phyloP scores from a whole-genome alignment of 331 rosid species.

The Malus hybrid region DNA sequence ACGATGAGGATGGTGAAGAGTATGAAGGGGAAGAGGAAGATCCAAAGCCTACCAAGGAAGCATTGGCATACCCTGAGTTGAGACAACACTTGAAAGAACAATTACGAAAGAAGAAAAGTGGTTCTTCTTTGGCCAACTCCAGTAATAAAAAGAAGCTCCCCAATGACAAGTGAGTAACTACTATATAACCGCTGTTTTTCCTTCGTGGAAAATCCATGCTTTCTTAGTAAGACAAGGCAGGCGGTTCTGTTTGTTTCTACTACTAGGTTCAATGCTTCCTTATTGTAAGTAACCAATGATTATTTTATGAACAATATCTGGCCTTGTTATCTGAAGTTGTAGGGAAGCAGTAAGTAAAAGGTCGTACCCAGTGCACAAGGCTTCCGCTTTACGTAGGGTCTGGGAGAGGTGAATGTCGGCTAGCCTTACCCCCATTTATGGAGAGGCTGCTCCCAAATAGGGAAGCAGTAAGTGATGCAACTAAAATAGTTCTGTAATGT shows the following conservation, averaged over 20 bases:
- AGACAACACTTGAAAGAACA: constrained; percentile 71
- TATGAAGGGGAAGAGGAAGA: constrained; percentile 33
- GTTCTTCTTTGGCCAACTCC: constrained; percentile 27
- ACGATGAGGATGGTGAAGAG: constrained; percentile 43
- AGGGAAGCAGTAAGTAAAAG: background rate
- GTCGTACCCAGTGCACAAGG: too few species aligned
- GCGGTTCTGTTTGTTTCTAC: background rate
- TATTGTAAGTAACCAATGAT: background rate
- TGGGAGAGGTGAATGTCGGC: too few species aligned
- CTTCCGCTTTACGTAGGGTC: too few species aligned
- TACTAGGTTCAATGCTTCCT: background rate
- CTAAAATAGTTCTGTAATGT: background rate
- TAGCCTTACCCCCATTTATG: too few species aligned
- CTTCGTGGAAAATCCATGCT: background rate
- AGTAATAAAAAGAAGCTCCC: constrained; percentile 45
- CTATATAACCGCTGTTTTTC: background rate
- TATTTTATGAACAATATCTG: background rate
- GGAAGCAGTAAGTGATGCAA: background rate
- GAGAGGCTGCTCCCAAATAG: too few species aligned
- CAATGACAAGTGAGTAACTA: constrained; percentile 59
- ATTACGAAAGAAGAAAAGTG: constrained; percentile 39
- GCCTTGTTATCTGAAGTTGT: background rate
- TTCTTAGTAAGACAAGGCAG: background rate
- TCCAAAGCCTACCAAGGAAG: constrained; percentile 62
- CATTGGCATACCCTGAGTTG: constrained; percentile 55